Evolutionary conservation across 1,284 basidiomycete genomes (phyloP).

Genomic region (Microbotryomycetes sp.): DNA sequence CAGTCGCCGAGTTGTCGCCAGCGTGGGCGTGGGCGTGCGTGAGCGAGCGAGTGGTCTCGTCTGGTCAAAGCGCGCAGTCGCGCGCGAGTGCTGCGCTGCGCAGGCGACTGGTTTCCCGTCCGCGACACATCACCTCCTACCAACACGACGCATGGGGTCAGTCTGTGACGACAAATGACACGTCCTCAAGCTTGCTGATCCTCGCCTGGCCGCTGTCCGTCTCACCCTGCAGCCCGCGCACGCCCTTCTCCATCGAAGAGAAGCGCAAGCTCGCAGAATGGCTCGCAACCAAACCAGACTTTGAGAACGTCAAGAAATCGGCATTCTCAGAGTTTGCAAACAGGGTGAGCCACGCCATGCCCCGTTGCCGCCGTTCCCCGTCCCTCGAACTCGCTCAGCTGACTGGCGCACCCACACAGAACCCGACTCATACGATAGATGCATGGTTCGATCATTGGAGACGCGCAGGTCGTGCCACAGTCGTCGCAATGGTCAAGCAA

Average conservation of each 20-base stretch:
- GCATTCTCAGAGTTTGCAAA: neutral
- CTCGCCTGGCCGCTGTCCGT: neutral
- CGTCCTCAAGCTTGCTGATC: neutral
- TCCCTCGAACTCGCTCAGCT: neutral
- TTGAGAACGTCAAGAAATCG: neutral
- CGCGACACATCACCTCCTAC: no score
- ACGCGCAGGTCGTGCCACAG: neutral
- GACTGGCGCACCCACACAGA: neutral
- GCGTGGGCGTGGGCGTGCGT: neutral
- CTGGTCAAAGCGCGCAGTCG: neutral
- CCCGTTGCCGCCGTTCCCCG: neutral
- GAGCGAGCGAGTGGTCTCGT: neutral
- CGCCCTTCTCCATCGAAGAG: slow-evolving; percentile 3
- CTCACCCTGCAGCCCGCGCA: neutral
- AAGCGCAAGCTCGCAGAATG: slow-evolving; percentile 2
- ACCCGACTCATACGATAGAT: neutral
- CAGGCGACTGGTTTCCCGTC: neutral
- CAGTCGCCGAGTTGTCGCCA: neutral
- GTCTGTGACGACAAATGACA: neutral
- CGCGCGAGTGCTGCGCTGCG: neutral
- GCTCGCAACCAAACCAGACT: neutral
- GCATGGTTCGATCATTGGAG: neutral
- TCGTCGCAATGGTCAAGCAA: neutral
- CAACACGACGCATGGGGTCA: neutral
- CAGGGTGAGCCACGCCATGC: neutral